Percentiles rank a stretch among this genome's conserved stretches.
phyloP scores from a whole-genome alignment of 345 rosid genomes.

The Carallia pectinifolia region DNA sequence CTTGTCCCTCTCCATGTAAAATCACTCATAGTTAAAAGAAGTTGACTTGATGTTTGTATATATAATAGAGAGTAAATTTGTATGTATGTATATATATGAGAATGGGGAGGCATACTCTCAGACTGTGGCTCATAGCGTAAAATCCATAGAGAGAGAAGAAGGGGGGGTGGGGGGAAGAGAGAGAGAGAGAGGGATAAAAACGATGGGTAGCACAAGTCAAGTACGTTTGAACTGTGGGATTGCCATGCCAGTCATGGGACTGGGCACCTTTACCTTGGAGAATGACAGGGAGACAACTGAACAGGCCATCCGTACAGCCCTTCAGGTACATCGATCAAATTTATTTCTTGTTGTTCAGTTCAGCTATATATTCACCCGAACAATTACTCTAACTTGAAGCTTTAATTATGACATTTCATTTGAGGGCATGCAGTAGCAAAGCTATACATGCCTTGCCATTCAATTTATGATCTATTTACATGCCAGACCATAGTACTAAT shows the following conservation, averaged over 20 bases:
- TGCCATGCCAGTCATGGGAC: conserved; percentile 64
- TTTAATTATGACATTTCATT: no score
- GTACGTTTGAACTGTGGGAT: conserved; percentile 59
- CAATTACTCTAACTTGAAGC: no score
- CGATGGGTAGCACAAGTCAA: conserved; percentile 41
- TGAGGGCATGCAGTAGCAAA: no score
- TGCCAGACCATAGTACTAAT: no score
- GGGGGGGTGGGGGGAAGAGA: background rate
- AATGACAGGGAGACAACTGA: conserved; percentile 46
- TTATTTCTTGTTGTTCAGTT: no score
- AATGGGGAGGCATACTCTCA: background rate
- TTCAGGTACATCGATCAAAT: conserved; percentile 45
- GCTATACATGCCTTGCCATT: no score
- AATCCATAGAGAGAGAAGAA: background rate
- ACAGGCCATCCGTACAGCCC: conserved; percentile 59
- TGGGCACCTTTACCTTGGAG: conserved; percentile 66
- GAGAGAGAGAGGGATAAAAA: background rate
- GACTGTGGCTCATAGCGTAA: background rate
- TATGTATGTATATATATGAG: conserved; percentile 7
- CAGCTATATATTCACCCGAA: no score
- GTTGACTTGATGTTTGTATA: conserved; percentile 50
- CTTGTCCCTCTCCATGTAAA: no score
- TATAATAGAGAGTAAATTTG: no score
- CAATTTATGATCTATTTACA: no score
- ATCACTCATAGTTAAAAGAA: conserved; percentile 1